Conservation (phyloP, 2,329 filamentous ascomycete species). For the Xylaria sp. region DNA sequence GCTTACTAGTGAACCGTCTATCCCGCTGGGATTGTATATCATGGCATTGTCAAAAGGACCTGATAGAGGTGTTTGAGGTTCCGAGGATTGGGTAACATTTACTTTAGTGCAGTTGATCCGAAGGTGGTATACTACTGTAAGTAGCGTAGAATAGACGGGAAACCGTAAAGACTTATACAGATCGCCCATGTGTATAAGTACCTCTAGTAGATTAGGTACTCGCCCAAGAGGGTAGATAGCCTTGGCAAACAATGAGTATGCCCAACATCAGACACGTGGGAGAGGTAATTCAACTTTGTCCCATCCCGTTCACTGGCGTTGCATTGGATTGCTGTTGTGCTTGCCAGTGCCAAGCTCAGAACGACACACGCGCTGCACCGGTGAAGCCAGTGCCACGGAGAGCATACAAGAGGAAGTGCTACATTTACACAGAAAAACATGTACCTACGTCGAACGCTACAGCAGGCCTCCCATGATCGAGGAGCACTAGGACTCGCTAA, state of each 20-base stretch:
- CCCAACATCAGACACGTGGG: slow-evolving; percentile 35
- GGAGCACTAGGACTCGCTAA: no score
- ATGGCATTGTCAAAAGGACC: not conserved
- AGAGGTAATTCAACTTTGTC: slow-evolving; percentile 33
- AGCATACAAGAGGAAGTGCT: slow-evolving; percentile 1
- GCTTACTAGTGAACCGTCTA: slow-evolving; percentile 13
- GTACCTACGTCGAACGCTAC: not conserved
- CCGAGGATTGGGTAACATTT: slow-evolving; percentile 5
- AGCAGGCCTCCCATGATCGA: not conserved
- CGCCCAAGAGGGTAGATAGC: slow-evolving; percentile 8
- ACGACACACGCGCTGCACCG: slow-evolving; percentile 25
- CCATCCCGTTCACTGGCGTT: slow-evolving; percentile 20
- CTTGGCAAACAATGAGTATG: slow-evolving; percentile 27
- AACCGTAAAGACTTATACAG: not conserved
- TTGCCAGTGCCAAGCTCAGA: slow-evolving; percentile 18
- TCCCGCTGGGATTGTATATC: not conserved
- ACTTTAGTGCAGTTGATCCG: not conserved
- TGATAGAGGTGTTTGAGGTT: not conserved
- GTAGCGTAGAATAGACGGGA: not conserved
- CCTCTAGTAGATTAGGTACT: not conserved
- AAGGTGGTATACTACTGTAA: not conserved
- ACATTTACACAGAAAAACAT: not conserved
- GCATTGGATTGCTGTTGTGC: slow-evolving; percentile 24
- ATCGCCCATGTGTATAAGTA: not conserved
- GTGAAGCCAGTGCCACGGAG: slow-evolving; percentile 31